These are phyloP conservation scores for Leucoagaricus sp. DNA, from an alignment of 1,284 basidiomycete species.

Conservation along the genomic window DNA sequence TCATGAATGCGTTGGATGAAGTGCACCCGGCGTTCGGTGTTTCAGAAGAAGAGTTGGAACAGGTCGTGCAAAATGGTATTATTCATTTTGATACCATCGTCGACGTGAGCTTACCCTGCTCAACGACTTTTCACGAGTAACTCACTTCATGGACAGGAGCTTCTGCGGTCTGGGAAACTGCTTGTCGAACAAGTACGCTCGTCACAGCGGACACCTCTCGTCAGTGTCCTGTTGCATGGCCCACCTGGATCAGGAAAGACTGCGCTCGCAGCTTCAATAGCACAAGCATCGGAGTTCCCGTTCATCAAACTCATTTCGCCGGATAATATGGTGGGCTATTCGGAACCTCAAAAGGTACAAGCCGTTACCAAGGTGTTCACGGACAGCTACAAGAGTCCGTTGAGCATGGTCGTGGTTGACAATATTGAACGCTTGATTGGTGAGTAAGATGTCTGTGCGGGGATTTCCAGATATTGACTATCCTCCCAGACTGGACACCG, in stretches of 20 bases:
- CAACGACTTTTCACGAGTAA: constrained; percentile 16
- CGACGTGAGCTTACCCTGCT: constrained; percentile 57
- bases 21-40: constrained; percentile 98
- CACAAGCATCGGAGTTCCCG: constrained; percentile 90
- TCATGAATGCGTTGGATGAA: constrained; percentile 91
- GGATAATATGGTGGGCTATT: constrained; percentile 96
- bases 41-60: constrained; percentile 93
- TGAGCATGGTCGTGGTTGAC: constrained; percentile 98
- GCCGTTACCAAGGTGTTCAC: constrained; percentile 94
- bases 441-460: constrained; percentile 35
- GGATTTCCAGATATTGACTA: constrained; percentile 3
- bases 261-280: constrained; percentile 93
- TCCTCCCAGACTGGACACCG: constrained; percentile 86
- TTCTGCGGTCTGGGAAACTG: constrained; percentile 88
- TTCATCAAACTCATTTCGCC: constrained; percentile 99
- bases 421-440: constrained; percentile 89
- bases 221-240: constrained; percentile 89
- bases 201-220: constrained; percentile 89
- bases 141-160: constrained; percentile 54
- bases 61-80: constrained; percentile 96
- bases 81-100: constrained; percentile 83
- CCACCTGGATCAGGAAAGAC: constrained; percentile 94
- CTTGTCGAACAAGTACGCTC: constrained; percentile 95
- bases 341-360: constrained; percentile 88
- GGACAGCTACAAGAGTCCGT: constrained; percentile 96